phyloP scores from a whole-genome alignment of 106 monocot genomes.

The Allium cepa region DNA sequence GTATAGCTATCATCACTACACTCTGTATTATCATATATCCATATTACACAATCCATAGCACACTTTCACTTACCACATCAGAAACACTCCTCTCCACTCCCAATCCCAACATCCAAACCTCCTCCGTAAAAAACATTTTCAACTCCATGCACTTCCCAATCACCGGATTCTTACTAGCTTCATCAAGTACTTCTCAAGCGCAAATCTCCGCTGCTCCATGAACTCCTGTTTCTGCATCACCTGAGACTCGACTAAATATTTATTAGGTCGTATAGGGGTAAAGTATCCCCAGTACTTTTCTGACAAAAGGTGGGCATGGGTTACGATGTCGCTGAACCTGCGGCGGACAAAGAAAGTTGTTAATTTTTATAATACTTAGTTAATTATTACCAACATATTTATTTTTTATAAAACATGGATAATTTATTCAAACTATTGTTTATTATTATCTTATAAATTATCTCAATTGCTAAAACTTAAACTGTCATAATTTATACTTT shows the following conservation, averaged over 20 bases:
- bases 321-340: constrained; percentile 85
- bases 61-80: constrained; percentile 44
- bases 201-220: constrained; percentile 71
- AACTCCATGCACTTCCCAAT: constrained; percentile 71
- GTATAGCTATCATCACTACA: too few species aligned
- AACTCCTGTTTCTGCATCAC: constrained; percentile 93
- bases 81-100: constrained; percentile 21
- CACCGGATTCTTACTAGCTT: constrained; percentile 65
- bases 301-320: constrained; percentile 71
- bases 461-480: too few species aligned
- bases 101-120: constrained; percentile 26
- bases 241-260: constrained; percentile 82
- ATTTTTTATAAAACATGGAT: too few species aligned
- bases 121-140: constrained; percentile 31
- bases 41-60: too few species aligned
- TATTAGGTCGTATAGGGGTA: constrained; percentile 79
- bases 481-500: too few species aligned
- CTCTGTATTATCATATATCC: too few species aligned
- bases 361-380: too few species aligned
- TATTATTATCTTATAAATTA: too few species aligned
- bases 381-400: too few species aligned
- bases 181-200: constrained; percentile 72
- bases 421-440: too few species aligned
- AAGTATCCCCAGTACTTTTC: constrained; percentile 78
- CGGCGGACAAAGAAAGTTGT: constrained; percentile 59